Percentiles rank a stretch among this genome's conserved stretches.
phyloP scores from a whole-genome alignment of 1,139 yeast species.

The Fermentozyma sake region DNA sequence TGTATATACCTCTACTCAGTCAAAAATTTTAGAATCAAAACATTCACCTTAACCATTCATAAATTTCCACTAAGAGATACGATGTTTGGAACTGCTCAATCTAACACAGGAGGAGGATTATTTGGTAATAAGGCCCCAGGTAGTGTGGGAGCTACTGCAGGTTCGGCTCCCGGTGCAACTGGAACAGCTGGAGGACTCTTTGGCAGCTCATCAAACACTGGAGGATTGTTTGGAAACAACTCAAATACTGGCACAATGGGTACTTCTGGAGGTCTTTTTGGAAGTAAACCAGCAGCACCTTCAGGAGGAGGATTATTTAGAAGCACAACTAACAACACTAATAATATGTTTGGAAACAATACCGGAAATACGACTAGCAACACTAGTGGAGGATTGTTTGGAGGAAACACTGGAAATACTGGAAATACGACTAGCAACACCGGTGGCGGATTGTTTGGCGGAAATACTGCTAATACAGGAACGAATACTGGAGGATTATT shows the following conservation, averaged over 20 bases:
- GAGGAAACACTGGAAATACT: conserved; percentile 3
- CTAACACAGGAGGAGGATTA: conserved; percentile 8
- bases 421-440: conserved; percentile 9
- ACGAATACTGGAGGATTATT: conserved; percentile 15
- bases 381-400: conserved; percentile 9
- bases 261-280: conserved; percentile 1
- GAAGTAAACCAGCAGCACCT: too few species aligned
- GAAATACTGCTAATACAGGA: conserved; percentile 2
- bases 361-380: conserved; percentile 3
- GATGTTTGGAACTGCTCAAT: too few species aligned
- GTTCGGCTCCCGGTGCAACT: not conserved
- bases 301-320: conserved; percentile 14
- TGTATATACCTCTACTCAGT: not conserved
- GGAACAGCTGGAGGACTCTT: conserved; percentile 6
- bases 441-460: conserved; percentile 6
- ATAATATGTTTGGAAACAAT: too few species aligned
- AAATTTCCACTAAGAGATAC: too few species aligned
- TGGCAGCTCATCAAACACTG: conserved; percentile 5
- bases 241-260: conserved; percentile 3
- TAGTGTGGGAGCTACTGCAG: conserved; percentile 3
- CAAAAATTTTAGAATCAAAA: conserved; percentile 8
- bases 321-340: conserved; percentile 2
- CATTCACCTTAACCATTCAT: conserved; percentile 1
- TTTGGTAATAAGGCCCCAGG: conserved; percentile 8
- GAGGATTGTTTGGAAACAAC: conserved; percentile 21